A percentile compares a stretch with the other conserved stretches of the same genome.
Conservation (phyloP, 2,329 filamentous ascomycete species). For the Zopfia rhizophila region DNA sequence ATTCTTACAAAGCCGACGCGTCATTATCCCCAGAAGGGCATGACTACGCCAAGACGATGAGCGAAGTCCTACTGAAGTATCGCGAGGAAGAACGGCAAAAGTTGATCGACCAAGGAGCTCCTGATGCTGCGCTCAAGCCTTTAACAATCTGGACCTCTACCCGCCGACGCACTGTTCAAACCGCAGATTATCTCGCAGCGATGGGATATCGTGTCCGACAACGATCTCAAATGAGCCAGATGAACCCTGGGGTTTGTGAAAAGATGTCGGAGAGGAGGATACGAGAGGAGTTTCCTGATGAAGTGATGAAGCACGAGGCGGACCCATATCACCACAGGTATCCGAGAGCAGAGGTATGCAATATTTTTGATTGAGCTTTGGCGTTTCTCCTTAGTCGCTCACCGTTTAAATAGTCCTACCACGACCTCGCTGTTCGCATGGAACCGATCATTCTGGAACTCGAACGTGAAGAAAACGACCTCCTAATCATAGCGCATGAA, state of each 20-base stretch:
- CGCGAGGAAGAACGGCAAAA: constrained; percentile 82
- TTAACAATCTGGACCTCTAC: constrained; percentile 97
- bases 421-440: constrained; percentile 95
- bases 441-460: constrained; percentile 98
- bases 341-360: constrained; percentile 84
- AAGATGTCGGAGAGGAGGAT: constrained; percentile 88
- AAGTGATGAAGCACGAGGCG: constrained; percentile 89
- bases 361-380: background rate
- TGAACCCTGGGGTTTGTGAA: constrained; percentile 96
- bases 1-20: constrained; percentile 91
- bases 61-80: constrained; percentile 82
- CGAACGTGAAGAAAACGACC: constrained; percentile 94
- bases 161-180: constrained; percentile 88
- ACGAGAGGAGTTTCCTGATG: constrained; percentile 83
- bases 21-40: constrained; percentile 82
- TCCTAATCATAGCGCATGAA: constrained; percentile 98
- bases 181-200: constrained; percentile 80
- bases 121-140: constrained; percentile 76
- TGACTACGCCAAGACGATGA: constrained; percentile 75
- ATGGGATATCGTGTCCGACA: constrained; percentile 88
- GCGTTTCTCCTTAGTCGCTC: constrained; percentile 22
- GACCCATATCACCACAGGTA: constrained; percentile 98
- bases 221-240: constrained; percentile 94
- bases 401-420: constrained; percentile 77
- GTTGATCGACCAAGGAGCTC: constrained; percentile 73